These are phyloP conservation scores for Microsporum canis DNA, from an alignment of 2,329 filamentous ascomycete genomes.

Conservation along the genomic window DNA sequence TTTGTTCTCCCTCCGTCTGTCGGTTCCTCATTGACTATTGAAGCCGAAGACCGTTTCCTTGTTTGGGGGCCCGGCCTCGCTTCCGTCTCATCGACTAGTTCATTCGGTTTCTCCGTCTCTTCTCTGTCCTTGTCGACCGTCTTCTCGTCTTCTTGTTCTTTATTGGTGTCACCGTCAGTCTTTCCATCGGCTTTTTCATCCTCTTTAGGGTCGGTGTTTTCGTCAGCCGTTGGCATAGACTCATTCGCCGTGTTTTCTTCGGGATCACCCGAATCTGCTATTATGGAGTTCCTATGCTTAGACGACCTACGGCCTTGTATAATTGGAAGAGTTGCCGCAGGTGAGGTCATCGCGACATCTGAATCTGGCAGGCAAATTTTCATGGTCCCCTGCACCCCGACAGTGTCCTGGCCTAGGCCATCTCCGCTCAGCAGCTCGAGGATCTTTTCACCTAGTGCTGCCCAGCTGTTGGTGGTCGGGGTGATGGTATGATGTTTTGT, in stretches of 20 bases:
- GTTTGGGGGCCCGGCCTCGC: slow-evolving; percentile 22
- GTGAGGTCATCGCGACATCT: background rate
- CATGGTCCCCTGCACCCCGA: slow-evolving; percentile 20
- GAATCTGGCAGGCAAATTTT: slow-evolving; percentile 30
- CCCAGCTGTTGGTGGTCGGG: slow-evolving; percentile 33
- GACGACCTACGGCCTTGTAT: background rate
- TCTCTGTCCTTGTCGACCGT: background rate
- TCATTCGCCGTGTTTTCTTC: background rate
- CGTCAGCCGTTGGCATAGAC: background rate
- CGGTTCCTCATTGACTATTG: slow-evolving; percentile 47
- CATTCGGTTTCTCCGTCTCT: slow-evolving; percentile 14
- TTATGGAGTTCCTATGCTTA: background rate
- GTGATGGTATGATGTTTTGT: slow-evolving; percentile 31
- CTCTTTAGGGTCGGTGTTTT: background rate
- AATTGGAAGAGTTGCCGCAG: slow-evolving; percentile 9
- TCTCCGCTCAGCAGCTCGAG: slow-evolving; percentile 34
- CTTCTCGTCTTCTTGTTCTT: slow-evolving; percentile 3
- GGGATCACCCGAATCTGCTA: background rate
- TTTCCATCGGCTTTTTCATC: background rate
- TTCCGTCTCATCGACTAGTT: slow-evolving; percentile 21
- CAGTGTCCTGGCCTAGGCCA: slow-evolving; percentile 20
- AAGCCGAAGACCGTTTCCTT: slow-evolving; percentile 52
- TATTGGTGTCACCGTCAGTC: background rate
- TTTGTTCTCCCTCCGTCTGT: slow-evolving; percentile 46
- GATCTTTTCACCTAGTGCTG: slow-evolving; percentile 39